Evolutionary conservation across 1,284 basidiomycete species (phyloP), one percentile per base, ranked within the genome.

Genomic region (Ustilago shanxiensis): DNA sequence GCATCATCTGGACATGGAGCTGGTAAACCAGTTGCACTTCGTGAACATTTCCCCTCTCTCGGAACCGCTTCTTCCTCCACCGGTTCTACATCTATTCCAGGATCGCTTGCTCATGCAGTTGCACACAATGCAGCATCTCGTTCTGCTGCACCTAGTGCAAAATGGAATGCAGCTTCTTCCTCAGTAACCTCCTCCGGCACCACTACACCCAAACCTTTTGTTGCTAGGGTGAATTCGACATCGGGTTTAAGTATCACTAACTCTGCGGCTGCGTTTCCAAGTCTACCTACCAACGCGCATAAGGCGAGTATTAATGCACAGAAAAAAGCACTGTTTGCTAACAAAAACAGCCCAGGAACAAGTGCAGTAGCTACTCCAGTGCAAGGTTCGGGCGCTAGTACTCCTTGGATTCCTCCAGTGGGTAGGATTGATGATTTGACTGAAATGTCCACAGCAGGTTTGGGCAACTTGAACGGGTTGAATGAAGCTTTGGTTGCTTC

Each of bases 11-110:
- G 70, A 2, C 76, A 77, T 39, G 65, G 65, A 1, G 68, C 69
- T 2, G 69, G 68, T 0, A 55, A 53, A 51, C 78, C 80, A 0
- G 59, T 58, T 0, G 69, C 64, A 5, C 63, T 70, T 8, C 56
- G 70, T 0, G 66, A 77, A 53, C 77, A 81, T 37, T 85, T 85
- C 28, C 83, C 82, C 14, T 57, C 66, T 3, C 60, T 85, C 4
- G 66, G 72, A 11, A 44, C 28, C 9, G 16, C 41, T 29, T 60
- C 52, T 49, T 49, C 24, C 0, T 52, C 61, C 5, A 16, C 59
- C 0, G 69, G 66, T 0, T 63, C 60, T 2, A 29, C 41, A 18
- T 55, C 45, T 8, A 72, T 83, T 18, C 82, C 82, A 3, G 83
- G 82, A 0, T 83, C 81, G 10, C 59, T 80, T 8, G 71, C 72